Conservation (phyloP, 2,329 filamentous ascomycete genomes). For the Clarireedia sp. region DNA sequence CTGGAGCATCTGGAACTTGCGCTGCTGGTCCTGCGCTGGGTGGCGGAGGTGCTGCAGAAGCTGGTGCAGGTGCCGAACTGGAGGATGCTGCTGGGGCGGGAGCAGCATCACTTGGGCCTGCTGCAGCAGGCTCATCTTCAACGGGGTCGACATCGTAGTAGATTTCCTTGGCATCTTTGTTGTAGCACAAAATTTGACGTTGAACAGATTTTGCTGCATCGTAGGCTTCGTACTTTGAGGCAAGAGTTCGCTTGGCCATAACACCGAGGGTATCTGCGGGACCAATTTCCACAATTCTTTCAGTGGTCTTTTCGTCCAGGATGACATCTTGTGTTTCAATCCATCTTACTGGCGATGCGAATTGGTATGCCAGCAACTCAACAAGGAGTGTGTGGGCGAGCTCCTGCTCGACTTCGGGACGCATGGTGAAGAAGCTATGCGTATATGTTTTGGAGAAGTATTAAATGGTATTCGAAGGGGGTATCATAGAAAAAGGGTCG, state of each 20-base stretch:
- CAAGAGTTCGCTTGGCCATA: slow-evolving; percentile 93
- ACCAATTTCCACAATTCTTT: slow-evolving; percentile 96
- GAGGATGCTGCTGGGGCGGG: slow-evolving; percentile 35
- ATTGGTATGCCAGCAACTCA: slow-evolving; percentile 98
- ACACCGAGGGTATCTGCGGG: slow-evolving; percentile 93
- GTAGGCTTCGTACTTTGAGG: slow-evolving; percentile 97
- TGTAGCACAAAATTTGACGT: slow-evolving; percentile 97
- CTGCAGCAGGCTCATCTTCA: slow-evolving; percentile 74
- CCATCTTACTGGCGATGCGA: slow-evolving; percentile 97
- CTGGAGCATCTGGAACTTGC: slow-evolving; percentile 76
- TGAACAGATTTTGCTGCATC: slow-evolving; percentile 95
- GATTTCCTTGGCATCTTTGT: slow-evolving; percentile 98
- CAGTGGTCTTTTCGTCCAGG: slow-evolving; percentile 87
- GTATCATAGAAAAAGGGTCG: slow-evolving; percentile 12
- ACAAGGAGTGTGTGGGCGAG: slow-evolving; percentile 96
- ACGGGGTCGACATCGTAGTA: slow-evolving; percentile 98
- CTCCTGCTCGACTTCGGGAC: slow-evolving; percentile 98
- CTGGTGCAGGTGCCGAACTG: slow-evolving; percentile 43
- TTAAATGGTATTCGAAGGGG: slow-evolving; percentile 13
- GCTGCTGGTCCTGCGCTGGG: slow-evolving; percentile 78
- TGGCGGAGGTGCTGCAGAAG: slow-evolving; percentile 49
- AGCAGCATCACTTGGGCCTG: slow-evolving; percentile 34
- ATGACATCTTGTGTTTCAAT: slow-evolving; percentile 99
- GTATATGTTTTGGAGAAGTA: slow-evolving; percentile 22
- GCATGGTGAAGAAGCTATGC: slow-evolving; percentile 54